Evolutionary conservation across 768 basidiomycete genomes (phyloP).

Genomic region (Suillus fuscotomentosus): DNA sequence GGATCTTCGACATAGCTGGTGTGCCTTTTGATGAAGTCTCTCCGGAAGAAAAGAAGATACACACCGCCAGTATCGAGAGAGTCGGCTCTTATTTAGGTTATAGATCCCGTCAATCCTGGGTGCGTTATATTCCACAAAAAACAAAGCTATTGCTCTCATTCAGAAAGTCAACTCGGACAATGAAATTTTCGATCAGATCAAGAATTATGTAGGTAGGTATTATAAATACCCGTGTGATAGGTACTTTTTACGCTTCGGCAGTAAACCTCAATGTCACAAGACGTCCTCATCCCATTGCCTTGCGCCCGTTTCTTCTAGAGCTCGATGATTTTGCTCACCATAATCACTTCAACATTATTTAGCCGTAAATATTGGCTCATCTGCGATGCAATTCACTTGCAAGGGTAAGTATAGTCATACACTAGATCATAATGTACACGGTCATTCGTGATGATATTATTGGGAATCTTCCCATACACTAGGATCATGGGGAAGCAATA

Average conservation of each 20-base stretch:
- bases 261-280: conserved; percentile 28
- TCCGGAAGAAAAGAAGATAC: conserved; percentile 37
- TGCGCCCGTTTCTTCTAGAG: conserved; percentile 27
- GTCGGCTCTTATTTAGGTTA: conserved; percentile 54
- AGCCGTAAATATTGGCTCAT: no score
- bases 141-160: neutral
- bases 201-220: conserved; percentile 30
- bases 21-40: conserved; percentile 36
- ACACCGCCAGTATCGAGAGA: conserved; percentile 35
- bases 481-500: no score
- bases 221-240: neutral
- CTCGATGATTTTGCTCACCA: conserved; percentile 26
- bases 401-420: no score
- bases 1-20: conserved; percentile 44
- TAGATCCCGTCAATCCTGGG: conserved; percentile 54
- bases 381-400: no score
- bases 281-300: conserved; percentile 25
- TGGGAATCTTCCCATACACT: no score
- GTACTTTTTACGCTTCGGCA: conserved; percentile 3
- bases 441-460: no score
- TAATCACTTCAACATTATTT: conserved; percentile 26
- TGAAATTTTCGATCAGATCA: conserved; percentile 33
- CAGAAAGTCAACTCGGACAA: conserved; percentile 33
- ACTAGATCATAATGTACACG: no score
- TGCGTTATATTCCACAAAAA: conserved; percentile 16